A percentile compares a stretch with the other conserved stretches of the same genome.
Evolutionary conservation across 768 basidiomycete genomes (phyloP).

Genomic region (Boletus pseudo-olivaceus): DNA sequence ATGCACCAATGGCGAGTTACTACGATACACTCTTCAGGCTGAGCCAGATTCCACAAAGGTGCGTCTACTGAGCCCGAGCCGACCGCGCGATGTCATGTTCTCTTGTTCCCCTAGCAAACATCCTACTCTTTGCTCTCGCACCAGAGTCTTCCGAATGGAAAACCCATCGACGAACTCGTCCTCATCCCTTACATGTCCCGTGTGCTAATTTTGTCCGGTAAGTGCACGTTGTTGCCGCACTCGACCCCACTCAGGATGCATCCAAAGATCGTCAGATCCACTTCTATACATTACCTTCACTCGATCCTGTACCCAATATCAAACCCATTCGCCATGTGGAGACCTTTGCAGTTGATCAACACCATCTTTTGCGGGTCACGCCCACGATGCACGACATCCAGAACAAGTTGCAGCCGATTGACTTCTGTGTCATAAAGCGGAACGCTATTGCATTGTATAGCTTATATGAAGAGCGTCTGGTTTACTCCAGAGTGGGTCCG

Average conservation of each 20-base stretch:
- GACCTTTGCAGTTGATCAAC: conserved; percentile 79
- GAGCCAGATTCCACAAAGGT: conserved; percentile 48
- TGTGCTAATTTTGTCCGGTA: conserved; percentile 71
- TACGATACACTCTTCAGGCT: conserved; percentile 72
- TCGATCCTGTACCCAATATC: conserved; percentile 66
- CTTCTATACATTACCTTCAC: conserved; percentile 76
- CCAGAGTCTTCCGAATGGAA: conserved; percentile 63
- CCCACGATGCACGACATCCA: conserved; percentile 39
- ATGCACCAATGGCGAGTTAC: conserved; percentile 77
- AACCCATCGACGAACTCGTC: conserved; percentile 77
- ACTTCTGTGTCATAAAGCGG: conserved; percentile 73
- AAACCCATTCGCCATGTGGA: conserved; percentile 80
- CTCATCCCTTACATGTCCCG: conserved; percentile 74
- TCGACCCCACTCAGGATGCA: not conserved
- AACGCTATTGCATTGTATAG: conserved; percentile 59
- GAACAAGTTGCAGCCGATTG: conserved; percentile 48
- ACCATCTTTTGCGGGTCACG: conserved; percentile 53
- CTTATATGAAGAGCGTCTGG: conserved; percentile 57
- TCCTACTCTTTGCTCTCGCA: conserved; percentile 67
- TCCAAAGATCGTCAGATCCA: conserved; percentile 58
- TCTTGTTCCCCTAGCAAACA: conserved; percentile 39
- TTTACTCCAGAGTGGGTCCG: conserved; percentile 54
- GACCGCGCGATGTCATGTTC: not conserved
- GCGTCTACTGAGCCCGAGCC: conserved; percentile 10
- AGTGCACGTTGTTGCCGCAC: conserved; percentile 28